phyloP scores from a whole-genome alignment of 306 rosid species.

The Vigna mungo region DNA sequence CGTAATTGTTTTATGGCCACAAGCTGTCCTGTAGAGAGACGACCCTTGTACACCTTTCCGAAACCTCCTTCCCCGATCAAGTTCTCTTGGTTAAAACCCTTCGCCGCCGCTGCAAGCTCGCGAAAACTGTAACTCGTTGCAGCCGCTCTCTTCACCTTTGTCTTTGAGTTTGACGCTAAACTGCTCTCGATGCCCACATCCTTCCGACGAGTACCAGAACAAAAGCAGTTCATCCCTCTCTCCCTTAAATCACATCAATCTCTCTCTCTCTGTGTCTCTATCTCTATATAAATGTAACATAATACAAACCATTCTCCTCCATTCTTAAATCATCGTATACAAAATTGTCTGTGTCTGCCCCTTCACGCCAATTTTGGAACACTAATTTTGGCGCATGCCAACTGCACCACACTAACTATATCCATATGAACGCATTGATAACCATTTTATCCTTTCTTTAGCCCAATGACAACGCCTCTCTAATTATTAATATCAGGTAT shows the following conservation, averaged over 20 bases:
- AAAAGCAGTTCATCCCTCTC: slow-evolving; percentile 40
- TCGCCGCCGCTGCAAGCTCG: slow-evolving; percentile 29
- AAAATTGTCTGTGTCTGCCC: not conserved
- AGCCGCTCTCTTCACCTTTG: not conserved
- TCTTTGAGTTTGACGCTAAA: not conserved
- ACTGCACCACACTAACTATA: slow-evolving; percentile 3
- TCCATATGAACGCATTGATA: not conserved
- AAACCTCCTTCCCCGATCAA: slow-evolving; percentile 93
- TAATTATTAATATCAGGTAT: no score
- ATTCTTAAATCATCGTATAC: not conserved
- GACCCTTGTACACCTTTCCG: slow-evolving; percentile 88
- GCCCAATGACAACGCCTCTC: not conserved
- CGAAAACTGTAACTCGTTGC: slow-evolving; percentile 42
- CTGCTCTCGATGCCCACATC: slow-evolving; percentile 16
- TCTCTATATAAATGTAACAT: not conserved
- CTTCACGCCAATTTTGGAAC: slow-evolving; percentile 19
- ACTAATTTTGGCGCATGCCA: slow-evolving; percentile 16
- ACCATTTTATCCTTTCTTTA: slow-evolving; percentile 9
- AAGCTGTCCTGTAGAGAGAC: slow-evolving; percentile 67
- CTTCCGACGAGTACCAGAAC: slow-evolving; percentile 3
- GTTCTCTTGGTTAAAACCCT: slow-evolving; percentile 52
- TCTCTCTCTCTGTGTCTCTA: accelerated
- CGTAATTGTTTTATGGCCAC: slow-evolving; percentile 83
- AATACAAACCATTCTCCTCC: not conserved
- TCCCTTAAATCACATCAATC: not conserved